Conservation (phyloP, 208 protist species). For the Willaertia magna region DNA sequence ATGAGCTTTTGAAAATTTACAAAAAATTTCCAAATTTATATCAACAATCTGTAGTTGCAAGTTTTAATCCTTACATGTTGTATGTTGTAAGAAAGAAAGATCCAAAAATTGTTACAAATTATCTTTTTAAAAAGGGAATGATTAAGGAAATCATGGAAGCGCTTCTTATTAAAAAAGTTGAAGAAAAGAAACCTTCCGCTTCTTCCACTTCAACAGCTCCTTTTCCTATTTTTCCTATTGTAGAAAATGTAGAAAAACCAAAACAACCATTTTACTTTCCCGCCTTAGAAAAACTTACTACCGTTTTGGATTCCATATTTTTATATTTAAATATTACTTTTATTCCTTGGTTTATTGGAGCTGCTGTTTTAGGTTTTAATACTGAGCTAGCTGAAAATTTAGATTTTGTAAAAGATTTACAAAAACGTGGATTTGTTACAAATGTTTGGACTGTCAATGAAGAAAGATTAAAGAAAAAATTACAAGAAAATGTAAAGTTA, state of each 20-base stretch:
- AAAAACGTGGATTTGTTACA: neutral
- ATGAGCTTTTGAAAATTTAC: constrained; percentile 60
- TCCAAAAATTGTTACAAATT: constrained; percentile 39
- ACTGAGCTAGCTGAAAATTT: neutral
- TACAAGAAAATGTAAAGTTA: neutral
- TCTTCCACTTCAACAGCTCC: neutral
- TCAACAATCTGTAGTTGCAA: constrained; percentile 61
- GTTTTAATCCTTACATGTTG: constrained; percentile 49
- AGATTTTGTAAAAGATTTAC: neutral
- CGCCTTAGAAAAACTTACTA: neutral
- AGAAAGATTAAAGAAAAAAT: neutral
- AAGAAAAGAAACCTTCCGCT: neutral
- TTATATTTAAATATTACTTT: neutral
- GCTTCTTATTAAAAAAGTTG: no score
- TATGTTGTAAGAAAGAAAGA: constrained; percentile 54
- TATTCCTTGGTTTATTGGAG: neutral
- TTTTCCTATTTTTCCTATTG: neutral
- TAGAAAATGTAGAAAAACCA: neutral
- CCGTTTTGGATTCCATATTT: neutral
- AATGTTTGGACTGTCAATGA: neutral
- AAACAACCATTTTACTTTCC: neutral
- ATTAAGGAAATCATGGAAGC: neutral
- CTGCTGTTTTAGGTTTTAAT: neutral
- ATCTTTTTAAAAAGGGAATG: neutral
- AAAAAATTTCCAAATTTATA: constrained; percentile 65